Conservation (phyloP, 2,329 filamentous ascomycete genomes). For the Calonectria pteridis region DNA sequence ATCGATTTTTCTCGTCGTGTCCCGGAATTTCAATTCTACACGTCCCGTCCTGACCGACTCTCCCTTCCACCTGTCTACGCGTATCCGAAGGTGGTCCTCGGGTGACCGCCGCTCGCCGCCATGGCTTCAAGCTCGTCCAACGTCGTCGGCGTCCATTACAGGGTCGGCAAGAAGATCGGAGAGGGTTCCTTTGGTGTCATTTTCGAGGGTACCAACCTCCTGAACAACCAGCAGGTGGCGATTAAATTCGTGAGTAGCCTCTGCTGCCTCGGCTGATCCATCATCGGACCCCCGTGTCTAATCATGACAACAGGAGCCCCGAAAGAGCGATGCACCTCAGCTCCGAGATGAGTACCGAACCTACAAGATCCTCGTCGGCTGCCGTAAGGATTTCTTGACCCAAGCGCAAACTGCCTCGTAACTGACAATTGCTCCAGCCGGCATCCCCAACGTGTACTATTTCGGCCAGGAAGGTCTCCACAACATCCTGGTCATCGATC, state of each 20-base stretch:
- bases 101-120: conserved; percentile 43
- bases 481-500: conserved; percentile 98
- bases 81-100: conserved; percentile 40
- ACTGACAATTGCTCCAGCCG: conserved; percentile 69
- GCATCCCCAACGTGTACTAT: conserved; percentile 99
- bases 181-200: conserved; percentile 99
- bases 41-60: conserved; percentile 29
- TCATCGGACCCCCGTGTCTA: not conserved
- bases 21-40: conserved; percentile 30
- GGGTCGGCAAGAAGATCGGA: conserved; percentile 99
- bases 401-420: conserved; percentile 47
- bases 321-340: conserved; percentile 98
- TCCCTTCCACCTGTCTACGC: conserved; percentile 29
- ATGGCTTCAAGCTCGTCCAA: conserved; percentile 95
- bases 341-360: conserved; percentile 98
- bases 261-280: not conserved
- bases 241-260: conserved; percentile 90
- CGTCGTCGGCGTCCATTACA: conserved; percentile 98
- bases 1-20: conserved; percentile 35
- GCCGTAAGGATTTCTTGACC: conserved; percentile 75
- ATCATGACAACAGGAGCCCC: conserved; percentile 80
- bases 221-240: conserved; percentile 99
- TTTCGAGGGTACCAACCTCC: conserved; percentile 96
- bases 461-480: conserved; percentile 98
- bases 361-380: conserved; percentile 99